Percentiles rank a stretch among this genome's conserved stretches.
Evolutionary conservation across 495 filamentous ascomycete genomes (phyloP).

Genomic region (Aspergillus coremiiformis): DNA sequence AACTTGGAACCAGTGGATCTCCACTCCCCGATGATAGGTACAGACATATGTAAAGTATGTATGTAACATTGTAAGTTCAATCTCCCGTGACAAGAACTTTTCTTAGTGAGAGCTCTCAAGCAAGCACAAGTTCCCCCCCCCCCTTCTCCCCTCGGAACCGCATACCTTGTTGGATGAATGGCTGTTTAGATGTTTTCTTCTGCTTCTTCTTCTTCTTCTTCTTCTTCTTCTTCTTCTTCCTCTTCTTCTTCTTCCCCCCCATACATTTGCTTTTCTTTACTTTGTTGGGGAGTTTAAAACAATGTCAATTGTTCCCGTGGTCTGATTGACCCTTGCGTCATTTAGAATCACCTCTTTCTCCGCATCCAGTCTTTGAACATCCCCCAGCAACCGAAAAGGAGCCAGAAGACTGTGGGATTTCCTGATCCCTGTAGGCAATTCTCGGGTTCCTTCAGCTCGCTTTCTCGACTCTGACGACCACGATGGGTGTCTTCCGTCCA

Average conservation of each 20-base stretch:
- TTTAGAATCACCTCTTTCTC: constrained; percentile 7
- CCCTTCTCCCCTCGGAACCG: background rate
- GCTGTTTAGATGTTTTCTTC: background rate
- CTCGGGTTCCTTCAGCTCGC: constrained; percentile 8
- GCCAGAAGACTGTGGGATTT: background rate
- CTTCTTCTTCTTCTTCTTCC: no score
- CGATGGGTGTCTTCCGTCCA: constrained; percentile 33
- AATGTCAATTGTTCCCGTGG: constrained; percentile 10
- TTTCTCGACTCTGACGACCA: background rate
- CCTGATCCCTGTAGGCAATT: constrained; percentile 1
- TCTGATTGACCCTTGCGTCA: constrained; percentile 16
- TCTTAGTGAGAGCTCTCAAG: background rate
- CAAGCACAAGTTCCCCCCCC: no score
- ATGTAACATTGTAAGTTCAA: no score
- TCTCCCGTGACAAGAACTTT: background rate
- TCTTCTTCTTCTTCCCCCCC: no score
- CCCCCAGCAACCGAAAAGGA: background rate
- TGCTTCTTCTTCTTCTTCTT: no score
- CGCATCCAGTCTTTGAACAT: background rate
- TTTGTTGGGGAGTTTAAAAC: background rate
- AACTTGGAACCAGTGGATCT: no score
- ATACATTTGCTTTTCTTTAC: no score
- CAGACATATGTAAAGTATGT: no score
- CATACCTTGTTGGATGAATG: background rate
- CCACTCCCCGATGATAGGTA: no score